Conservation (phyloP, 2,329 filamentous ascomycete genomes). For the Colletotrichum abscissum region DNA sequence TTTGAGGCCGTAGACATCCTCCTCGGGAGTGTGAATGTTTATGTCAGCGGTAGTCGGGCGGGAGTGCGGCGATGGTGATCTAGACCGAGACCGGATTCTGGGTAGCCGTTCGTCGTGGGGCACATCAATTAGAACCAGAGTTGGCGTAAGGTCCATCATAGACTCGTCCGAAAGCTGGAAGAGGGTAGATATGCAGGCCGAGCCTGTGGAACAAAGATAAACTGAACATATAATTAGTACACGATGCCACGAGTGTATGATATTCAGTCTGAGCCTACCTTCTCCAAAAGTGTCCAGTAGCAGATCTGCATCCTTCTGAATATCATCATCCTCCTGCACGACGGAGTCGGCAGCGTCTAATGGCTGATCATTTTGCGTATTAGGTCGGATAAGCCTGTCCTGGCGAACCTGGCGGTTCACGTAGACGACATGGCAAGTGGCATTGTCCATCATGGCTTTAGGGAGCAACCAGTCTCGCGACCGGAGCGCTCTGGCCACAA, state of each 20-base stretch:
- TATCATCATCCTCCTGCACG: slow-evolving; percentile 52
- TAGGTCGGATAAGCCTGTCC: slow-evolving; percentile 55
- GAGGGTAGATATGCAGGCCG: slow-evolving; percentile 63
- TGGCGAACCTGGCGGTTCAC: slow-evolving; percentile 65
- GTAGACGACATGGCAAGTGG: slow-evolving; percentile 69
- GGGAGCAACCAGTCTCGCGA: slow-evolving; percentile 70
- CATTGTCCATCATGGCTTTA: slow-evolving; percentile 67
- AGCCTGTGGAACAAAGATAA: slow-evolving; percentile 64
- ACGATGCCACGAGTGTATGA: neutral
- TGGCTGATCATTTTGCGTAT: slow-evolving; percentile 37
- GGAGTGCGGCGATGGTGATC: slow-evolving; percentile 59
- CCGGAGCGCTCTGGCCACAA: slow-evolving; percentile 67
- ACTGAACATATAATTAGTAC: slow-evolving; percentile 49
- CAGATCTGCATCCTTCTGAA: slow-evolving; percentile 59
- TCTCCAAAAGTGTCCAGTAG: slow-evolving; percentile 66
- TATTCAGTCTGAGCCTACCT: slow-evolving; percentile 52
- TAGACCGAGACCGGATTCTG: slow-evolving; percentile 47
- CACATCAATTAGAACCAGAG: slow-evolving; percentile 67
- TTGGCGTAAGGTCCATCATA: slow-evolving; percentile 64
- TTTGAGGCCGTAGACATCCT: slow-evolving; percentile 65
- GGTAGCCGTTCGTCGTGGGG: slow-evolving; percentile 61
- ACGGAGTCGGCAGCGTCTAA: slow-evolving; percentile 40
- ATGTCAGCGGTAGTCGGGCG: slow-evolving; percentile 46
- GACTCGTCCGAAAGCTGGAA: slow-evolving; percentile 64
- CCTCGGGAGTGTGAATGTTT: slow-evolving; percentile 55